Evolutionary conservation across 805 yeast genomes (phyloP).

Genomic region (Diddensiella caesifluorescens): DNA sequence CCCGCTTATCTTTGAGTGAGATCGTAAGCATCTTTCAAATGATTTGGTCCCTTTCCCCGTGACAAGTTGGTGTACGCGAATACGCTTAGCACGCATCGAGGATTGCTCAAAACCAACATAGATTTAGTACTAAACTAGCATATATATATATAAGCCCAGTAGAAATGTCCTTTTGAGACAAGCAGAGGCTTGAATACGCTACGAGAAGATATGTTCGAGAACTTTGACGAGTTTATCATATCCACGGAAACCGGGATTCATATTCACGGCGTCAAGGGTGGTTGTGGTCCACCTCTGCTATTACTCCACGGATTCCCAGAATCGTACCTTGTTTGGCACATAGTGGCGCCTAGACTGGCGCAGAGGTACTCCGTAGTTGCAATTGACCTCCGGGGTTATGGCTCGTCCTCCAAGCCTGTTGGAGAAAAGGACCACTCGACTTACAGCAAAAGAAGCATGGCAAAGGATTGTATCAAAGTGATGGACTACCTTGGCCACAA

Average conservation of each 20-base stretch:
- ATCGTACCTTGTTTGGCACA: constrained; percentile 14
- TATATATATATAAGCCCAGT: no score
- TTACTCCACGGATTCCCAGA: constrained; percentile 18
- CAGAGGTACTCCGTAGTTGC: constrained; percentile 12
- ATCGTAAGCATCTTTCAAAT: no score
- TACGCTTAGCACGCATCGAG: no score
- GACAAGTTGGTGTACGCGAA: no score
- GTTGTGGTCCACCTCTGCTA: constrained; percentile 7
- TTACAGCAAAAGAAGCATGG: constrained; percentile 15
- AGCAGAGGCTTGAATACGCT: no score
- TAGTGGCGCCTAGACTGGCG: constrained; percentile 7
- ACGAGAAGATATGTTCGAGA: constrained; percentile 4
- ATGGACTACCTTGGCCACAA: constrained; percentile 9
- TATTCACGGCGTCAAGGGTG: constrained; percentile 5
- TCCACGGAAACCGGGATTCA: neutral
- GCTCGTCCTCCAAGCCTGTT: constrained; percentile 14
- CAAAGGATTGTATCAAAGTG: constrained; percentile 13
- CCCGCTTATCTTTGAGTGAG: no score
- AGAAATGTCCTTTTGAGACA: no score
- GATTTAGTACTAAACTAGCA: no score
- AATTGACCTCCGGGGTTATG: constrained; percentile 17
- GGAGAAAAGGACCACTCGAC: constrained; percentile 6
- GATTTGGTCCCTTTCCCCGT: no score
- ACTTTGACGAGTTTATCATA: constrained; percentile 3
- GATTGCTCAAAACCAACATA: no score